phyloP scores from a whole-genome alignment of 495 filamentous ascomycete species.

The Penicillium coffeae region DNA sequence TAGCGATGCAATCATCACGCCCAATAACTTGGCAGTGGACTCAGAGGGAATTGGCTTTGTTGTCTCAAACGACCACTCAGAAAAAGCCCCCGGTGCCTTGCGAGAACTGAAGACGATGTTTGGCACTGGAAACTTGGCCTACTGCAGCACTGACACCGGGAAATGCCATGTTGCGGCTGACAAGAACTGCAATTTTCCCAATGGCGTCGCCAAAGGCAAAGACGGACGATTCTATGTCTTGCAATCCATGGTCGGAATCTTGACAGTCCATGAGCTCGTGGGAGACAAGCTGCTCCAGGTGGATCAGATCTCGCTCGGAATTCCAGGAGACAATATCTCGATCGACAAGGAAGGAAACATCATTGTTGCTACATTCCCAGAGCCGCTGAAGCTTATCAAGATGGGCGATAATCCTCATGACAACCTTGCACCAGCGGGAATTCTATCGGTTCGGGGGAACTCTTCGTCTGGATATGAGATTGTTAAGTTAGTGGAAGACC shows the following conservation, averaged over 20 bases:
- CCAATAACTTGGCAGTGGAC: slow-evolving; percentile 10
- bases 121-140: slow-evolving; percentile 3
- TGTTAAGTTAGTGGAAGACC: slow-evolving; percentile 3
- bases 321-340: slow-evolving; percentile 7
- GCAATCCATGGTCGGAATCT: not conserved
- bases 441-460: not conserved
- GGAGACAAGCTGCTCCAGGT: not conserved
- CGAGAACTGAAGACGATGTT: not conserved
- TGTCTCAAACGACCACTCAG: slow-evolving; percentile 8
- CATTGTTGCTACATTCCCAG: not conserved
- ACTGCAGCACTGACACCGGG: slow-evolving; percentile 8
- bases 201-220: slow-evolving; percentile 4
- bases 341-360: slow-evolving; percentile 7
- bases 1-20: slow-evolving; percentile 5
- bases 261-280: not conserved
- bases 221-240: slow-evolving; percentile 4
- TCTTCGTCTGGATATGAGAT: not conserved
- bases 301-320: not conserved
- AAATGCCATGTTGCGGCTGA: slow-evolving; percentile 2
- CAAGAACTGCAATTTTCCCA: slow-evolving; percentile 2
- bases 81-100: not conserved
- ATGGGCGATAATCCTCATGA: not conserved
- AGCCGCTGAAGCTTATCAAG: not conserved
- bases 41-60: slow-evolving; percentile 1
- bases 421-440: not conserved